phyloP scores from a whole-genome alignment of 2,329 filamentous ascomycete species.

The Cladosporium austrohemisphaericum region DNA sequence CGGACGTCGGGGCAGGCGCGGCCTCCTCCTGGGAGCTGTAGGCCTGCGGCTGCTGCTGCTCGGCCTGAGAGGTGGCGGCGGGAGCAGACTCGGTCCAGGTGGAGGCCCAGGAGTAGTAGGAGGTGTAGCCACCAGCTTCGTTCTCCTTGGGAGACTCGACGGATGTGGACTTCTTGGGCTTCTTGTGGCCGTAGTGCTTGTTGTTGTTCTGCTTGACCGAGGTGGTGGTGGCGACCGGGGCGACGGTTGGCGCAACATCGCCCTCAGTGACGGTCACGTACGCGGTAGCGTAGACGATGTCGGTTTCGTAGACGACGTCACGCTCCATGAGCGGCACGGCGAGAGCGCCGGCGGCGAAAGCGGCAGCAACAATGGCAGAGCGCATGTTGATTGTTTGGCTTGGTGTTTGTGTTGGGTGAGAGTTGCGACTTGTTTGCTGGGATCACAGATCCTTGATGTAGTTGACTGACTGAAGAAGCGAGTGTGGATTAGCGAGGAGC shows the following conservation, averaged over 20 bases:
- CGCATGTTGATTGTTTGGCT: constrained; percentile 31
- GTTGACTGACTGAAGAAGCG: constrained; percentile 12
- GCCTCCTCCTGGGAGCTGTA: constrained; percentile 9
- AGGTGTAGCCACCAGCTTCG: no score
- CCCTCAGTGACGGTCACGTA: constrained; percentile 35
- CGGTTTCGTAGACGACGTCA: constrained; percentile 27
- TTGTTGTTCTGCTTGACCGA: constrained; percentile 4
- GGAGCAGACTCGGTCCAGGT: constrained; percentile 10
- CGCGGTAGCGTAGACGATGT: constrained; percentile 32
- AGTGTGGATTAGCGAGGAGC: constrained; percentile 7
- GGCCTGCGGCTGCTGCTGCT: constrained; percentile 11
- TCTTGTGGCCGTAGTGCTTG: constrained; percentile 24
- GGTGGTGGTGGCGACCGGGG: constrained; percentile 17
- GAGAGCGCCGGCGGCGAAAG: constrained; percentile 35
- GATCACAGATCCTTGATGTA: constrained; percentile 22
- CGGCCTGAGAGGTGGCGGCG: constrained; percentile 19
- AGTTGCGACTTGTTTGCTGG: constrained; percentile 12
- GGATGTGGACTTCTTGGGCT: constrained; percentile 13
- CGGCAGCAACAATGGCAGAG: constrained; percentile 33
- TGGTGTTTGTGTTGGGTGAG: constrained; percentile 20
- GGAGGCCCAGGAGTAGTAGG: constrained; percentile 12
- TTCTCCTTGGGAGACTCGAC: neutral
- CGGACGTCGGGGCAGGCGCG: constrained; percentile 13
- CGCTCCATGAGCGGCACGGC: constrained; percentile 33
- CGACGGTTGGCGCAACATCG: constrained; percentile 17